Base-by-base conservation (phyloP, 2,329 filamentous ascomycete genomes). In the Trichoderma atroviride region DNA sequence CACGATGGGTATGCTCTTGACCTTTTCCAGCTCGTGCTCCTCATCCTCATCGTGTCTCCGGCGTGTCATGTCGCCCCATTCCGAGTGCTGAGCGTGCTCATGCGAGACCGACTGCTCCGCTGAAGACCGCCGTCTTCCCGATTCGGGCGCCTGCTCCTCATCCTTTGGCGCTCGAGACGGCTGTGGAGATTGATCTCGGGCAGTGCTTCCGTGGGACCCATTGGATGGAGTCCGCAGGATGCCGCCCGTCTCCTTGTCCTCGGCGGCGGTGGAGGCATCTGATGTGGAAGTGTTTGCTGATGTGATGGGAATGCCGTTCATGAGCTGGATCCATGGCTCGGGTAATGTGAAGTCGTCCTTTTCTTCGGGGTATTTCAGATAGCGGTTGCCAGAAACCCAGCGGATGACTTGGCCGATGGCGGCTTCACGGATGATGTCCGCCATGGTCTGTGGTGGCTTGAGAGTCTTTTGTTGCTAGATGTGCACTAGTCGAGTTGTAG, bases 311-410 rank as follows among this genome's bases (percentile, higher is more conserved):
- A 63, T 70, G 69, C 77, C 75, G 72, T 80, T 76, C 35, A 81
- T 58, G 50, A 81, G 74, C n/a, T 74, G 72, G 37, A 78, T 69
- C 79, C 80, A 82, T 1, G 77, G 69, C 27, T 77, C 75, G 4
- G 87, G 88, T 5, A 86, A 79, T 69, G 83, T 74, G 72, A 89
- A 91, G 72, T 80, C 86, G 27, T 83, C 73, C 70, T 79, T 80
- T 71, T 91, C 88, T 79, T 90, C 88, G 19, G 87, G 87, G 70
- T 89, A 90, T 69, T 83, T 81, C 14, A 90, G 79, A 55, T 85
- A 75, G 53, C 78, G 82, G 74, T 87, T 88, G 37, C 78, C 77
- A 3, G 87, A 87, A 66, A 84, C 61, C 73, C 81, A 86, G 73
- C 88, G 83, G 72, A 90, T 82, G 60, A 89, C 72, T 73, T 89